phyloP scores from a whole-genome alignment of 495 filamentous ascomycete species.

The Filosporella fistucella region DNA sequence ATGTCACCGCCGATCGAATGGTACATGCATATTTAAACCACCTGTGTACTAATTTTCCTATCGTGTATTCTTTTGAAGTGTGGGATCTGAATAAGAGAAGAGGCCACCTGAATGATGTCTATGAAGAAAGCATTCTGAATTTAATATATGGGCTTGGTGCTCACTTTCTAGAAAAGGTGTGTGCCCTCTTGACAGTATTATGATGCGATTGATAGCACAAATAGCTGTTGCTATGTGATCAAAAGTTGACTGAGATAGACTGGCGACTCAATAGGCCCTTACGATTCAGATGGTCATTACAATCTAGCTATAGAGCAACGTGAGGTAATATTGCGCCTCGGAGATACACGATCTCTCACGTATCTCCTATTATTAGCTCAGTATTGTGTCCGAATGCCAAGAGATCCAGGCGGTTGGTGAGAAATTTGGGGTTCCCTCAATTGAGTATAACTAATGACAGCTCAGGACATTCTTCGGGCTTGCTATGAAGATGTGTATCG shows the following conservation, averaged over 20 bases:
- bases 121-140: slow-evolving; percentile 28
- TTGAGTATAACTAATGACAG: neutral
- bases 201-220: neutral
- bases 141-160: slow-evolving; percentile 28
- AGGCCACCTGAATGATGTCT: slow-evolving; percentile 23
- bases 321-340: slow-evolving; percentile 23
- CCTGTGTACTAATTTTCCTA: slow-evolving; percentile 27
- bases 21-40: slow-evolving; percentile 27
- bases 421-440: neutral
- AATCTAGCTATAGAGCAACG: slow-evolving; percentile 25
- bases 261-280: slow-evolving; percentile 24
- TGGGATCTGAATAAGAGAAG: slow-evolving; percentile 27
- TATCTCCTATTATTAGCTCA: slow-evolving; percentile 28
- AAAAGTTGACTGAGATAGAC: no score
- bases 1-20: slow-evolving; percentile 21
- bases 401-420: slow-evolving; percentile 27
- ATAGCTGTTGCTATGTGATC: no score
- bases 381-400: slow-evolving; percentile 26
- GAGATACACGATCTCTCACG: slow-evolving; percentile 27
- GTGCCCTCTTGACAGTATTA: neutral
- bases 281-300: slow-evolving; percentile 28
- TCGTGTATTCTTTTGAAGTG: slow-evolving; percentile 23
- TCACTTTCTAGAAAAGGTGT: slow-evolving; percentile 28
- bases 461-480: slow-evolving; percentile 33
- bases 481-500: slow-evolving; percentile 48